These are phyloP conservation scores for Geotrichum phurueaensis DNA, from an alignment of 1,139 yeast species.

Conservation along the genomic window DNA sequence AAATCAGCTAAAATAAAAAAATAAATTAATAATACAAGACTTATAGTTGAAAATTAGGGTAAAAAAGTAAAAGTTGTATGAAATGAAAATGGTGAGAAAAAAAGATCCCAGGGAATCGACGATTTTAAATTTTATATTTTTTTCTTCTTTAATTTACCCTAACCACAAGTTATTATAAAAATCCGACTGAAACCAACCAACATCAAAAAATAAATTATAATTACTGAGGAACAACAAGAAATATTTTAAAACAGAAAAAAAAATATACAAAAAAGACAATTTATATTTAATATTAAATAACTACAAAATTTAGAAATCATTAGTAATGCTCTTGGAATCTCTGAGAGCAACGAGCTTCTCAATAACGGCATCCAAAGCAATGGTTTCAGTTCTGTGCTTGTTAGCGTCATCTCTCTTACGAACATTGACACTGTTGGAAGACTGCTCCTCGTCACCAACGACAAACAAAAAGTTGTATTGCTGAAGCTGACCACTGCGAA, in stretches of 20 bases:
- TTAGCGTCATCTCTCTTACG: conserved; percentile 89
- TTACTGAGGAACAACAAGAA: neutral
- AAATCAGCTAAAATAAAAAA: neutral
- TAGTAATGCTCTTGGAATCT: conserved; percentile 18
- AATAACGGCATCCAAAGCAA: conserved; percentile 63
- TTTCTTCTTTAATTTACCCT: too few species aligned
- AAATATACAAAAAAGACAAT: neutral
- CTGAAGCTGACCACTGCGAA: conserved; percentile 88
- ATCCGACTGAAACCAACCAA: neutral
- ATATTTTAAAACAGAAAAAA: neutral
- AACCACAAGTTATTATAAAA: neutral
- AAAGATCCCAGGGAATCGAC: too few species aligned
- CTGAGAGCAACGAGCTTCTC: conserved; percentile 53
- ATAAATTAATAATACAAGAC: neutral
- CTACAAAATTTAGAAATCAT: conserved; percentile 14
- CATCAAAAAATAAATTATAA: neutral
- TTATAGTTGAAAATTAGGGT: too few species aligned
- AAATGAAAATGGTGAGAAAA: too few species aligned
- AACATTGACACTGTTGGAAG: conserved; percentile 71
- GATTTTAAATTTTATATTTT: too few species aligned
- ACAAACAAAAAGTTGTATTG: conserved; percentile 91
- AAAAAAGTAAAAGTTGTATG: too few species aligned
- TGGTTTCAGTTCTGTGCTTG: conserved; percentile 78
- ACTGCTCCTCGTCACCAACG: conserved; percentile 91
- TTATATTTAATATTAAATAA: neutral